Base-by-base conservation (phyloP, 129 eudicot genomes). In the Heracleum sosnowskyi region DNA sequence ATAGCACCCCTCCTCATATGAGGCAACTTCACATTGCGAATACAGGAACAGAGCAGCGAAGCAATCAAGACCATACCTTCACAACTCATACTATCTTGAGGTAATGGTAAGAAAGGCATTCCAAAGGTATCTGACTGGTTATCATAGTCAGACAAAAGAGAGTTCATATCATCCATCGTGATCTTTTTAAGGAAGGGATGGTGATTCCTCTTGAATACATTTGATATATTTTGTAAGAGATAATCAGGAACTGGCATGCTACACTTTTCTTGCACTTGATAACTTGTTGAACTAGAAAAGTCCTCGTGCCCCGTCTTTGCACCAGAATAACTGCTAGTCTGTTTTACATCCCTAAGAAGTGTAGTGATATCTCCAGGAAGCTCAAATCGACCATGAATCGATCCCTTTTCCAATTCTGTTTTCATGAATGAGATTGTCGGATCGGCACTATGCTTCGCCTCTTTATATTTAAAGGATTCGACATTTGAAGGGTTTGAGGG, bases 41-140 rank as follows among this genome's bases (percentile, higher is more conserved):
- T 90, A 81, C 94, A 91, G 26, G 99, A 87, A 81, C 99, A 95
- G 35, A 95, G 92, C 39, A 95, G 93, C 46, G 99, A 95, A 26
- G 99, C 96, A 62, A 95, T 95, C 64, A 95, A 82, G 51, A 95
- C 97, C 99, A 95, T 90, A 46, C 97, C 99, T 91, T 92, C 99
- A 76, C 99, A 95, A 74, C 92, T 90, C 77, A 86, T 78, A 70
- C 80, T 83, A 62, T 95, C 99, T 55, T 87, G 90, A 82, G 99
- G 99, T 77, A 92, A 39, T 79, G 93, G 92, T 74, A 88, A 74
- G 79, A 84, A 88, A 63, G 99, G 99, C 96, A 95, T 95, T 46
- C 97, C 93, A 73, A 90, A 95, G 26, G 94, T 88, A 79, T 95
- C 99, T 22, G 99, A 91, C 81, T 92, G 96, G 78, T 90, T 92